Percentiles rank a stretch among this genome's conserved stretches.
Conservation (phyloP, 129 eudicot species). For the Ambrosia artemisiifolia region DNA sequence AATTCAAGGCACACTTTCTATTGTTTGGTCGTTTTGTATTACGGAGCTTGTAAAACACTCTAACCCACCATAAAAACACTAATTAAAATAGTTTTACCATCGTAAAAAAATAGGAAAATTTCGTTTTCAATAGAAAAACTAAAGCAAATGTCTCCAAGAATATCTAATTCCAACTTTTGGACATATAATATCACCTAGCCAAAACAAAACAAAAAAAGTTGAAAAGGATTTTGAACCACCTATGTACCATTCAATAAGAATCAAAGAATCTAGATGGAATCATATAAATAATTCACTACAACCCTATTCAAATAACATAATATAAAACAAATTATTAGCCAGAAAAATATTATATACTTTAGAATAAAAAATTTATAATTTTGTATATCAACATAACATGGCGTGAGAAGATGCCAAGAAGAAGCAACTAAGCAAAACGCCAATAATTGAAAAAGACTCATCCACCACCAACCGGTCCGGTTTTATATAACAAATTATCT, state of each 20-base stretch:
- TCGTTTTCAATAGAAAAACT: too few species aligned
- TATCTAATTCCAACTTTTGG: not conserved
- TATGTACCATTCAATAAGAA: not conserved
- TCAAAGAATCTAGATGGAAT: not conserved
- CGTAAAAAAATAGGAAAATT: too few species aligned
- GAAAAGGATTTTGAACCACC: not conserved
- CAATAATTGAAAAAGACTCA: constrained; percentile 23
- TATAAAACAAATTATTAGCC: not conserved
- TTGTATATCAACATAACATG: not conserved
- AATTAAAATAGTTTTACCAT: too few species aligned
- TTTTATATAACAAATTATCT: constrained; percentile 28
- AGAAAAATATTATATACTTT: not conserved
- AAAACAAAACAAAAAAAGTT: not conserved
- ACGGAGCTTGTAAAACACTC: too few species aligned
- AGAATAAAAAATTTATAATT: not conserved
- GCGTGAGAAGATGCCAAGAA: not conserved
- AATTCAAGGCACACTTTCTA: too few species aligned
- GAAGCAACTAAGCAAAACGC: not conserved
- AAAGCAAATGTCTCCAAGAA: not conserved
- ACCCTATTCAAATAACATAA: not conserved
- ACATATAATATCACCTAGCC: not conserved
- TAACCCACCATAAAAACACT: too few species aligned
- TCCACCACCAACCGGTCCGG: constrained; percentile 25
- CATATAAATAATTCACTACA: not conserved
- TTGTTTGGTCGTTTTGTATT: too few species aligned